A percentile compares a stretch with the other conserved stretches of the same genome.
phyloP scores from a whole-genome alignment of 2,329 filamentous ascomycete genomes.

The Arthrobotrys conoides region DNA sequence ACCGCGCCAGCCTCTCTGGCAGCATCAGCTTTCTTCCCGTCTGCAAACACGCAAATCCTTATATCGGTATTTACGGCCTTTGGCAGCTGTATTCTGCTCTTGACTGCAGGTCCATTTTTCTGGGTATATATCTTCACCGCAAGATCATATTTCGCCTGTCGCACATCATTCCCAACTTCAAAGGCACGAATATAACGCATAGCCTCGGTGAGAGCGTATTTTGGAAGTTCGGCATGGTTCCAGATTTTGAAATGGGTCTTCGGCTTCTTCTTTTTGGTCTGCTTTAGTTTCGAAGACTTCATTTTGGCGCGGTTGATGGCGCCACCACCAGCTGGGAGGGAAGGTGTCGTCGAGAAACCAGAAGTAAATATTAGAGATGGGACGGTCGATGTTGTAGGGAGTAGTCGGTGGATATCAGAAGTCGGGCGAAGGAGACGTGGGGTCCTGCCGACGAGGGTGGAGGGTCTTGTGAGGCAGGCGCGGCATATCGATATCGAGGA shows the following conservation, averaged over 20 bases:
- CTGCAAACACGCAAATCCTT: slow-evolving; percentile 89
- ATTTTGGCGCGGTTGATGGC: slow-evolving; percentile 38
- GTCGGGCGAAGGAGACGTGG: slow-evolving; percentile 18
- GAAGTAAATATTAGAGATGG: slow-evolving; percentile 25
- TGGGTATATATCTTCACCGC: slow-evolving; percentile 84
- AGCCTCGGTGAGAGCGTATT: slow-evolving; percentile 89
- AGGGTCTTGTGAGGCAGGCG: slow-evolving; percentile 47
- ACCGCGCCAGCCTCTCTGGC: slow-evolving; percentile 84
- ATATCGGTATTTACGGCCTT: slow-evolving; percentile 90
- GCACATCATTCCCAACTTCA: slow-evolving; percentile 86
- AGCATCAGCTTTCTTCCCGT: slow-evolving; percentile 79
- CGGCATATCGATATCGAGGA: slow-evolving; percentile 66
- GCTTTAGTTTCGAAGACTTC: slow-evolving; percentile 31
- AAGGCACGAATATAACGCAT: slow-evolving; percentile 95
- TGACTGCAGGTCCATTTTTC: slow-evolving; percentile 87
- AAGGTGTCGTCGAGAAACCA: slow-evolving; percentile 43
- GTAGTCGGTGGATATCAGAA: slow-evolving; percentile 18
- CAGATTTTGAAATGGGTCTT: slow-evolving; percentile 60
- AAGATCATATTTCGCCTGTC: slow-evolving; percentile 87
- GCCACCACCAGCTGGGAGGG: slow-evolving; percentile 16
- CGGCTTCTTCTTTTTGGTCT: slow-evolving; percentile 51
- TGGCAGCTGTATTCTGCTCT: slow-evolving; percentile 88
- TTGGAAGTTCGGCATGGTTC: slow-evolving; percentile 70
- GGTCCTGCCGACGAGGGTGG: slow-evolving; percentile 28
- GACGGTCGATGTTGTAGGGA: slow-evolving; percentile 21